Evolutionary conservation across 2,329 filamentous ascomycete species (phyloP), one percentile per base, ranked within the genome.

Genomic region (Aspergillus floridensis): DNA sequence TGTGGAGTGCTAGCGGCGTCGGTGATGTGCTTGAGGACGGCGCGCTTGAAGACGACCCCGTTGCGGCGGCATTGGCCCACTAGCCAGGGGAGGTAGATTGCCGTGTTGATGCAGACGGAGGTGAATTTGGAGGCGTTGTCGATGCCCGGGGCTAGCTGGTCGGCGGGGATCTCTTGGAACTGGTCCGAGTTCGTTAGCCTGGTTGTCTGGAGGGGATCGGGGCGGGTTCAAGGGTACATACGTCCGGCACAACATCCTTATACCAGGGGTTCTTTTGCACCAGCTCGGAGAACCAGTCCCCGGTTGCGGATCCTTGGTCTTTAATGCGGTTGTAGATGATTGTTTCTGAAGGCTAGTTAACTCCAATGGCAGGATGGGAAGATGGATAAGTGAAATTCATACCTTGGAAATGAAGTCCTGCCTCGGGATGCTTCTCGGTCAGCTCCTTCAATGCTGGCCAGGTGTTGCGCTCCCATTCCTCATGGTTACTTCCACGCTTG

Each of bases 101-200:
- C 86, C 0, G 91, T 91, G 77, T 98, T 97, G 74, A 97, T 93
- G 77, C 93, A 97, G 46, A 96, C 88, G 1, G 90, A 93, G 7
- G 86, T 91, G 74, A 95, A 96, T 57, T 83, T 81, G 53, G 86
- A 90, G 24, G 87, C 92, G 11, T 88, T 89, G 61, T 92, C 88
- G 56, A 88, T 84, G 19, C 84, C 90, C 0, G 78, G 67, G 0
- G 86, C 84, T 1, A 96, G 78, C 65, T 89, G 81, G 10, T 70
- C 60, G 10, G 81, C 73, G 4, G 82, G 71, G 3, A 93, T 75
- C 59, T 86, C 78, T 61, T 85, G 84, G 75, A 87, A 93, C 82
- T 85, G 63, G 22, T 4, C 6, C 8, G 35, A 21, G 46, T 31
- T 10, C 12, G 16, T 8, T 48, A 21, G 38, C 50, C 8, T 14